Percentiles rank a stretch among this genome's conserved stretches.
These are phyloP conservation scores for Amanita fuliginea DNA, from an alignment of 768 basidiomycete species.

Conservation along the genomic window DNA sequence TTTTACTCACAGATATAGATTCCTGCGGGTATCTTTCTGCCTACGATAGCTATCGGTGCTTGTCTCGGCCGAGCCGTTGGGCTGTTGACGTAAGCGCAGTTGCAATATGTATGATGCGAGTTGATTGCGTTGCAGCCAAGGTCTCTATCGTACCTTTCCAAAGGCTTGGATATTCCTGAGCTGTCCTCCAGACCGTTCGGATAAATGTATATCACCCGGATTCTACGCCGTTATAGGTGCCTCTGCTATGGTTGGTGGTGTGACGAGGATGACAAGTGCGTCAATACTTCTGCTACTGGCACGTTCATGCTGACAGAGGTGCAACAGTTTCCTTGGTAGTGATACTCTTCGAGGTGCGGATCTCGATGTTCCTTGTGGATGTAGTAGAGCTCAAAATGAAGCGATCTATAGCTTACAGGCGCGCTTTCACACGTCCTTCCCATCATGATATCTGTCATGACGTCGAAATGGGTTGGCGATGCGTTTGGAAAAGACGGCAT, in stretches of 20 bases:
- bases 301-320: constrained; percentile 2
- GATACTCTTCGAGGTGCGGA: constrained; percentile 57
- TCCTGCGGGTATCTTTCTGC: constrained; percentile 68
- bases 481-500: constrained; percentile 60
- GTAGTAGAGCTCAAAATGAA: not conserved
- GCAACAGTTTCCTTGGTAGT: constrained; percentile 59
- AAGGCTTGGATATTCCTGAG: constrained; percentile 59
- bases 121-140: constrained; percentile 36
- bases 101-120: not conserved
- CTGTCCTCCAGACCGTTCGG: constrained; percentile 61
- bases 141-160: constrained; percentile 53
- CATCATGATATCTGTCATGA: constrained; percentile 74
- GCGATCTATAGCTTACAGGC: constrained; percentile 46
- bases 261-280: constrained; percentile 69
- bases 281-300: not conserved
- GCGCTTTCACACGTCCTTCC: constrained; percentile 74
- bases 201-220: constrained; percentile 61
- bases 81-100: constrained; percentile 43
- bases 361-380: not conserved
- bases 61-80: constrained; percentile 64
- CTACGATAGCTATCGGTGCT: constrained; percentile 67
- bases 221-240: constrained; percentile 74
- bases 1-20: constrained; percentile 27
- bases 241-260: constrained; percentile 65
- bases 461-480: constrained; percentile 68